Base-by-base conservation (phyloP, 768 basidiomycete species). In the Lanmaoa rubissima region DNA sequence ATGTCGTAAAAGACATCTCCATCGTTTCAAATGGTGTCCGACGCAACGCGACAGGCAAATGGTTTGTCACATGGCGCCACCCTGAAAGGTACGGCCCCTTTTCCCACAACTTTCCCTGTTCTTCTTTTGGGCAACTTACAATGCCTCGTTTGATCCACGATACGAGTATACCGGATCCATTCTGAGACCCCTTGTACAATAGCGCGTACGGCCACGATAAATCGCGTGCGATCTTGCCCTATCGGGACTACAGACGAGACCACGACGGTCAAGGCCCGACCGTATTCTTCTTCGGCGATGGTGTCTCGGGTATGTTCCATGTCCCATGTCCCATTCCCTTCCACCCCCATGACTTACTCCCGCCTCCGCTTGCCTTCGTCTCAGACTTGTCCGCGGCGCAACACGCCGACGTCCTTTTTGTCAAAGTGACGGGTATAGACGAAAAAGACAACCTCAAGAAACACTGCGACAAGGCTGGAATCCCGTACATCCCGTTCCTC, bases 251-350 rank as follows among this genome's bases (percentile, higher is more conserved):
- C 5, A 60, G 67, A 57, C 5, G 38, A 8, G 14, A 48, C 17
- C 63, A 67, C 52, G 45, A 52, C 5, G 65, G 61, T 17, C 61
- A 44, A 16, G 67, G 67, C 7, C 96, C 97, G 3, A 86, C 82
- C 2, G 77, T 96, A 11, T 96, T 99, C 75, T 99, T 97, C 83
- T 95, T 97, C 61, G 97, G 97, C 0, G 97, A 99, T 69, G 97
- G 97, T 35, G 97, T 97, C 48, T 94, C 92, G 54, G 94, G 93
- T 91, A 56, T 41, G 82, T 74, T 8, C 28, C 28, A 31, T 31
- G 6, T 28, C 42, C 4, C 52, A 31, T 47, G 19, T 38, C 19
- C n/a, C 16, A 16, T 28, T 28, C 16, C 35, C 5, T 8, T 46
- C 9, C 10, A 12, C 48, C 24, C 24, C 13, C 11, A 31, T n/a